A percentile compares a stretch with the other conserved stretches of the same genome.
These are phyloP conservation scores for Eucalyptus erythrocorys DNA, from an alignment of 345 rosid genomes.

Conservation along the genomic window DNA sequence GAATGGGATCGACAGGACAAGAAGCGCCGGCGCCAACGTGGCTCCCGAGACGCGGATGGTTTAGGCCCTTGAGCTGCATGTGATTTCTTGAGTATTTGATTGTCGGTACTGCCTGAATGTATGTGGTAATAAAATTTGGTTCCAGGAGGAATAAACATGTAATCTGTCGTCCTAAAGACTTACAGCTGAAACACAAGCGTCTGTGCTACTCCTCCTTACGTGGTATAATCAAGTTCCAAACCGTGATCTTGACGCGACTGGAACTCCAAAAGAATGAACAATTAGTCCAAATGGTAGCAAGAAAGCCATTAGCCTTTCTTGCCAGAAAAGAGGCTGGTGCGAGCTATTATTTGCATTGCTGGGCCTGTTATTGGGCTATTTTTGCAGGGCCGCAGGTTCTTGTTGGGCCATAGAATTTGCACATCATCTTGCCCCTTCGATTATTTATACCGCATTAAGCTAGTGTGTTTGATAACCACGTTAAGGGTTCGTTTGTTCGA, in stretches of 20 bases:
- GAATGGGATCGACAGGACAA: neutral
- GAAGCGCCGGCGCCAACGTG: neutral
- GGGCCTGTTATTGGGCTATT: neutral
- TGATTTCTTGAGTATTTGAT: neutral
- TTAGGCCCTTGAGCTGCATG: neutral
- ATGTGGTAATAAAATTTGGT: neutral
- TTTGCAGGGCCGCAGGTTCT: neutral
- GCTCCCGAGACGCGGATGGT: conserved; percentile 11
- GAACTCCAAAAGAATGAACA: too few species aligned
- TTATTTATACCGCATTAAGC: neutral
- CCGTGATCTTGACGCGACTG: too few species aligned
- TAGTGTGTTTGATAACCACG: neutral
- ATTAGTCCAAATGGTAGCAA: neutral
- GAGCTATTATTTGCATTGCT: neutral
- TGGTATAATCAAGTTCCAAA: neutral
- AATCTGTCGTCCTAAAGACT: neutral
- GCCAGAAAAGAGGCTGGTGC: neutral
- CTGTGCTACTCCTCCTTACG: neutral
- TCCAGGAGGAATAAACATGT: neutral
- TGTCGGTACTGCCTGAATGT: neutral
- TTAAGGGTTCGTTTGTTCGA: neutral
- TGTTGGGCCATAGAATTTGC: neutral
- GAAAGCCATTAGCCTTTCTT: neutral
- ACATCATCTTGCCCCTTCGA: neutral
- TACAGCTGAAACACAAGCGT: neutral